These are phyloP conservation scores for Chamaecrista fasciculata DNA, from an alignment of 306 rosid species.

Conservation along the genomic window DNA sequence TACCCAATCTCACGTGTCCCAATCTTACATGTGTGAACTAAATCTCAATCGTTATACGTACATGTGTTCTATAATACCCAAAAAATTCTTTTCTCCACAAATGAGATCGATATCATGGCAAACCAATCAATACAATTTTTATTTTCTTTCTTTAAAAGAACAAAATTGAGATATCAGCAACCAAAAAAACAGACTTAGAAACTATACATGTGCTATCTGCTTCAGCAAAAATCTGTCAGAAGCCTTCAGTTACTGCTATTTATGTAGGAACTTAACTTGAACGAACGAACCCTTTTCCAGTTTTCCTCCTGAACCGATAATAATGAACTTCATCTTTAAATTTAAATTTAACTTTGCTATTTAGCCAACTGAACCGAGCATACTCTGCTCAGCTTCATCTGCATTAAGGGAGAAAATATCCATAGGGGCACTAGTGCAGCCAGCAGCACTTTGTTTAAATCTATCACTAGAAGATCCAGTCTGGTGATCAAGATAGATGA, in stretches of 20 bases:
- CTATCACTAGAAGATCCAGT: slow-evolving; percentile 27
- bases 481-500: slow-evolving; percentile 58
- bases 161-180: slow-evolving; percentile 40
- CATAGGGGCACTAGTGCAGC: slow-evolving; percentile 60
- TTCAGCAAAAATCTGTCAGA: slow-evolving; percentile 42
- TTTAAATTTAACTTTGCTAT: slow-evolving; percentile 21
- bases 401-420: slow-evolving; percentile 59
- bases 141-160: slow-evolving; percentile 31
- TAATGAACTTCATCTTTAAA: slow-evolving; percentile 13
- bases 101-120: neutral
- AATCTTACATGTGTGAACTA: neutral
- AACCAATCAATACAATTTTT: slow-evolving; percentile 39
- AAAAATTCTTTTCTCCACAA: neutral
- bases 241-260: slow-evolving; percentile 35
- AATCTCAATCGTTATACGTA: neutral
- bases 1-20: neutral
- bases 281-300: neutral
- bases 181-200: slow-evolving; percentile 26
- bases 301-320: slow-evolving; percentile 26
- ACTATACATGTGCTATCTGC: slow-evolving; percentile 51
- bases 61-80: neutral
- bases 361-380: slow-evolving; percentile 24
- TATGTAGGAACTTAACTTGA: slow-evolving; percentile 31
- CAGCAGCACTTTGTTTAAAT: slow-evolving; percentile 23
- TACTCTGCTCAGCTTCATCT: slow-evolving; percentile 32